Evolutionary conservation across 129 eudicot species (phyloP).

Genomic region (Centrapalus pauciflorus): DNA sequence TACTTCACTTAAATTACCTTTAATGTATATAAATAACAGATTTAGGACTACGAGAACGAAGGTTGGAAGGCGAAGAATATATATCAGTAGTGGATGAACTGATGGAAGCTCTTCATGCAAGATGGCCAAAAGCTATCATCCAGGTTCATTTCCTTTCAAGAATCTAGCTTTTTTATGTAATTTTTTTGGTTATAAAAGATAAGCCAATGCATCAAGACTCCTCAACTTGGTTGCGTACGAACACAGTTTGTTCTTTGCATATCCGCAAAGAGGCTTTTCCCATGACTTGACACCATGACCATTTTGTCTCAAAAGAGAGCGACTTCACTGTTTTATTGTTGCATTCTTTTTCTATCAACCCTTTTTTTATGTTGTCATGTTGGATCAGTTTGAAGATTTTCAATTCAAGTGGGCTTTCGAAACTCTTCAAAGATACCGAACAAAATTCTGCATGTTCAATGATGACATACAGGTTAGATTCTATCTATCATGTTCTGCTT

Average conservation of each 20-base stretch:
- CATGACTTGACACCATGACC: neutral
- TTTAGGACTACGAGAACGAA: slow-evolving; percentile 82
- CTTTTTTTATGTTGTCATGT: slow-evolving; percentile 1
- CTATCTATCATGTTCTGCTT: neutral
- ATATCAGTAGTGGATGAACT: slow-evolving; percentile 84
- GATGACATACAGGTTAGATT: slow-evolving; percentile 86
- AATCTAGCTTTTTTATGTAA: neutral
- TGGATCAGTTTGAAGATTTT: slow-evolving; percentile 89
- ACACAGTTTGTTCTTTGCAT: neutral
- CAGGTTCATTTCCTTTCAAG: slow-evolving; percentile 52
- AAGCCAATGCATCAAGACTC: neutral
- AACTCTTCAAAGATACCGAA: slow-evolving; percentile 84
- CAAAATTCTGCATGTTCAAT: slow-evolving; percentile 87
- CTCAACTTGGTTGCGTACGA: neutral
- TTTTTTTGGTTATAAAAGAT: neutral
- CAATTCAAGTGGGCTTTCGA: slow-evolving; percentile 99
- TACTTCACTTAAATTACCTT: slow-evolving; percentile 1
- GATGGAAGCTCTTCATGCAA: slow-evolving; percentile 93
- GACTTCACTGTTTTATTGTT: neutral
- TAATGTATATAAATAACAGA: slow-evolving; percentile 45
- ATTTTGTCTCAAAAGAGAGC: neutral
- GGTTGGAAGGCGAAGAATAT: slow-evolving; percentile 97
- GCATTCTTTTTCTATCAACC: neutral
- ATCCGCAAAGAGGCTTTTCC: neutral
- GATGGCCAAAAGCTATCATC: slow-evolving; percentile 98